Percentiles rank a stretch among this genome's conserved stretches.
phyloP scores from a whole-genome alignment of 129 eudicot genomes.

The Scalesia atractyloides region DNA sequence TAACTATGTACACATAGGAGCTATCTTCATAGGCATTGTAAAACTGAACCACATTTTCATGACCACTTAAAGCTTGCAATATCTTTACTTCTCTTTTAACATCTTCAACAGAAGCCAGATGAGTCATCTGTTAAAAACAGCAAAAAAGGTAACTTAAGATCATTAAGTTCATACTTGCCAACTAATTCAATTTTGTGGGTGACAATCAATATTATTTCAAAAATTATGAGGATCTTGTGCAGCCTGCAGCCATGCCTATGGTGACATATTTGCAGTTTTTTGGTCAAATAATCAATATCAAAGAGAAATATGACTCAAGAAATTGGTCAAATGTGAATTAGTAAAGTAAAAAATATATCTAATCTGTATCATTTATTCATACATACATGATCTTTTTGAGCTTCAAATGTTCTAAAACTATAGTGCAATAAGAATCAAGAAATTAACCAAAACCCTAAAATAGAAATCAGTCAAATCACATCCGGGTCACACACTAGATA shows the following conservation, averaged over 20 bases:
- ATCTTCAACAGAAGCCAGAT: conserved; percentile 91
- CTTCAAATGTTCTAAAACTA: background rate
- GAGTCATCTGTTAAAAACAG: conserved; percentile 67
- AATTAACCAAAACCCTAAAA: conserved; percentile 7
- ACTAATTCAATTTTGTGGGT: background rate
- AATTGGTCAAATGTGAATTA: conserved; percentile 17
- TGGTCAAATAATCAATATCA: conserved; percentile 6
- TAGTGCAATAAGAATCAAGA: conserved; percentile 7
- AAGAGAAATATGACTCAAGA: conserved; percentile 20
- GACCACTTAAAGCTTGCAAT: conserved; percentile 87
- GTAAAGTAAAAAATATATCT: background rate
- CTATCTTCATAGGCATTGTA: conserved; percentile 86
- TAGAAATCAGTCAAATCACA: conserved; percentile 7
- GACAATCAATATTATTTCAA: background rate
- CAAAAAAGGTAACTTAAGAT: background rate
- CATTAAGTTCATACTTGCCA: background rate
- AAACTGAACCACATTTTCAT: conserved; percentile 95
- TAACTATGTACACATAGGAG: conserved; percentile 83
- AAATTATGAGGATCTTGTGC: background rate
- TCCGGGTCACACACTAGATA: conserved; percentile 3
- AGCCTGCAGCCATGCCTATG: background rate
- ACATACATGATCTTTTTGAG: background rate
- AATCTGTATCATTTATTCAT: conserved; percentile 9
- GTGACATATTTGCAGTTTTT: background rate
- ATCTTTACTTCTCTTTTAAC: conserved; percentile 97